Conservation (phyloP, 2,329 filamentous ascomycete genomes). For the Neoscytalidium dimidiatum region DNA sequence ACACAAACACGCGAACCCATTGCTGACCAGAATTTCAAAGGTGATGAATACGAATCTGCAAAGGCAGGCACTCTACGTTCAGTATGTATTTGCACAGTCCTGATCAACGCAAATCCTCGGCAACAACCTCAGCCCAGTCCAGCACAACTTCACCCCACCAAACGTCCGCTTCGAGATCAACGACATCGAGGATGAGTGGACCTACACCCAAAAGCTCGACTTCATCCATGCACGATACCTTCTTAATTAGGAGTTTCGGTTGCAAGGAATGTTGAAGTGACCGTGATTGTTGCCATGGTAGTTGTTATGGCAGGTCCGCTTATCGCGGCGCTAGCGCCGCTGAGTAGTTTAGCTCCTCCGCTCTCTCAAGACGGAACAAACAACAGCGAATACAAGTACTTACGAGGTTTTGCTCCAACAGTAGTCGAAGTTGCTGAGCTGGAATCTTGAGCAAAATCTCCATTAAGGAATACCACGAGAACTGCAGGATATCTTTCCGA, state of each 20-base stretch:
- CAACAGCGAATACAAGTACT: no score
- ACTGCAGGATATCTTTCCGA: constrained; percentile 24
- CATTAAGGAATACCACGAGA: constrained; percentile 24
- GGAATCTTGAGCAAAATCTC: constrained; percentile 21
- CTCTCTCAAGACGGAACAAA: no score
- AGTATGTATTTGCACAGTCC: background rate
- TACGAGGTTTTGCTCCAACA: no score
- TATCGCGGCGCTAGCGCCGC: no score
- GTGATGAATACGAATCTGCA: background rate
- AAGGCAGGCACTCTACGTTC: background rate
- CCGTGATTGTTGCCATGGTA: background rate
- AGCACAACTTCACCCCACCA: constrained; percentile 49
- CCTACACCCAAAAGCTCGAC: constrained; percentile 28
- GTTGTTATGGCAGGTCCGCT: background rate
- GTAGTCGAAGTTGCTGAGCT: background rate
- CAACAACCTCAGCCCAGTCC: constrained; percentile 49
- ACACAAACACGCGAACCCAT: background rate
- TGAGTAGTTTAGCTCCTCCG: no score
- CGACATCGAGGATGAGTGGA: constrained; percentile 42
- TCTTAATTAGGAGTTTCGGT: background rate
- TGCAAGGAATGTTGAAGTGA: background rate
- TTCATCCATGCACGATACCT: constrained; percentile 28
- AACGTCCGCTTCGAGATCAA: constrained; percentile 55
- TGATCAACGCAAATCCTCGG: constrained; percentile 39
- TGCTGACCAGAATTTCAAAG: background rate